Base-by-base conservation (phyloP, 148 eudicot genomes). In the Salicornia ramosissima region DNA sequence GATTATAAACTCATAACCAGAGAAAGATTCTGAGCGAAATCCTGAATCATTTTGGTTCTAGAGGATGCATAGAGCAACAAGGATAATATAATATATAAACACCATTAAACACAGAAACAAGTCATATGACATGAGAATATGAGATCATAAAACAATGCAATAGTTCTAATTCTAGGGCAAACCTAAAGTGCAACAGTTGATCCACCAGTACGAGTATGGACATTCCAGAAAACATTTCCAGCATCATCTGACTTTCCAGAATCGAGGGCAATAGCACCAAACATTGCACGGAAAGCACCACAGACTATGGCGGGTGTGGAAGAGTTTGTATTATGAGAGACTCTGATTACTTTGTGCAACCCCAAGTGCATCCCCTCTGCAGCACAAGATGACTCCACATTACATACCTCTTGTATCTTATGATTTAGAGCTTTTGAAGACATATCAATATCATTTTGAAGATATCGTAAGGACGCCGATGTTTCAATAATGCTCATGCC, bases 281-380 rank as follows among this genome's bases (percentile, higher is more conserved):
- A 83, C 22, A 87, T 68, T 16, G 96, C 86, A 42, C 91, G 89
- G 34, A 84, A 89, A 36, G 92, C 88, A 69, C 90, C 96, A 68
- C 97, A 91, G 6, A 89, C 86, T 64, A 91, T 76, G 6, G 92
- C 68, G 21, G 95, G 88, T 6, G 90, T n/a, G 1, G 90, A 72
- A 10, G 87, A 79, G 77, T 86, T 71, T 24, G 96, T 91, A 67
- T 84, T 91, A 0, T 70, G 73, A 24, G 95, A 87, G 60, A 91
- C 95, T 78, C 97, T 87, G 24, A 87, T 64, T 1, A 85, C 60
- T 67, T 80, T 87, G 72, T 91, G 84, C 80, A 91, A 69, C 47
- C 90, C 85, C 50, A 89, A 73, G 10, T 71, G 72, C 52, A 34
- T 78, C 24, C 92, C 96, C 67, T 91, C 88, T 29, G 74, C 82